Evolutionary conservation across 108 stramenopile species (phyloP).

Genomic region (Aurantiochytrium sp.): DNA sequence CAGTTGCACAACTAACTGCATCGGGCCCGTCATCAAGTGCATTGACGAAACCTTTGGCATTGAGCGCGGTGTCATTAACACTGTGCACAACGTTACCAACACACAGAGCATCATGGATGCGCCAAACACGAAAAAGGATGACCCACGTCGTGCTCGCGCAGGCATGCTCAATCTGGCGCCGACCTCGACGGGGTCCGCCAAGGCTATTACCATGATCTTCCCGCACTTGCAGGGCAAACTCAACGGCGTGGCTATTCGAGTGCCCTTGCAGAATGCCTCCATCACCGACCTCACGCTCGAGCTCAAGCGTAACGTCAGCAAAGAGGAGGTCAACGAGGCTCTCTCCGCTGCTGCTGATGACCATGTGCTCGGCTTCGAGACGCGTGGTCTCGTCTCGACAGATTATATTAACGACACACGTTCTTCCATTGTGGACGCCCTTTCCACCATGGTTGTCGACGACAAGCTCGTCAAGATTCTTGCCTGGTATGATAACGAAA

Average conservation of each 20-base stretch:
- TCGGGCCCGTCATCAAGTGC: conserved; percentile 83
- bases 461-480: conserved; percentile 81
- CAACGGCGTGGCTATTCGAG: conserved; percentile 82
- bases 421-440: conserved; percentile 73
- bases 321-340: conserved; percentile 76
- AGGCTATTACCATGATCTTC: conserved; percentile 84
- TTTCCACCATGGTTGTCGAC: conserved; percentile 84
- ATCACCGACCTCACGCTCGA: conserved; percentile 79
- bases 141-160: conserved; percentile 76
- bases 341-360: conserved; percentile 66
- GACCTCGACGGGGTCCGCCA: conserved; percentile 82
- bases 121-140: conserved; percentile 80
- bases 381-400: conserved; percentile 70
- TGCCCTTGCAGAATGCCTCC: conserved; percentile 75
- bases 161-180: conserved; percentile 86
- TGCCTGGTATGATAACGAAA: conserved; percentile 86
- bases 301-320: conserved; percentile 59
- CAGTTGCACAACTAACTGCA: conserved; percentile 89
- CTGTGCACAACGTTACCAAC: conserved; percentile 77
- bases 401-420: conserved; percentile 84
- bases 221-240: conserved; percentile 88
- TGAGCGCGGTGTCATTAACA: conserved; percentile 82
- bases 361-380: conserved; percentile 78
- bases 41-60: conserved; percentile 84
- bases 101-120: conserved; percentile 65